Base-by-base conservation (phyloP, 306 rosid species). In the Glycine tomentella region DNA sequence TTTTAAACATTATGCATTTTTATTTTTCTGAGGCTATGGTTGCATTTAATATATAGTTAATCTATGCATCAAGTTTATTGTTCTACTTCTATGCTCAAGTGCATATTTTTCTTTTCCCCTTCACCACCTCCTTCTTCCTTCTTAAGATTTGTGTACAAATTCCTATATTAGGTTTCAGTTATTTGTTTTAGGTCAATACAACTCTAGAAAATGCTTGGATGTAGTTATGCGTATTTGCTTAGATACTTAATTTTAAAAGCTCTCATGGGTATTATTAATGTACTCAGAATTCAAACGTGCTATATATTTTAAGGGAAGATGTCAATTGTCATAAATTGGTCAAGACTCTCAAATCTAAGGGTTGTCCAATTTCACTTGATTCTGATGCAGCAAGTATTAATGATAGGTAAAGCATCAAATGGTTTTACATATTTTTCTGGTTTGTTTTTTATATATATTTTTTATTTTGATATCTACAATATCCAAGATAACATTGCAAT, bases 241-340 rank as follows among this genome's bases (percentile, higher is more conserved):
- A 64, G 50, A 38, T 65, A 16, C 46, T 7, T 33, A 10, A n/a
- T 44, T 66, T 76, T 61, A n/a, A 81, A 70, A 38, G 53, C 80
- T 50, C 56, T 70, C 69, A 70, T 79, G 53, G 59, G 58, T 69
- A 31, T 52, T 49, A 53, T 53, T 77, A 34, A 66, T 79, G 33
- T 16, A 48, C 68, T 45, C 83, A 59, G 34, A 88, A 61, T 31
- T 80, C 86, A 69, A 81, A 89, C 49, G 78, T 87, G 84, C 87
- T 90, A 52, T 86, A 61, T 82, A 74, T 90, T 61, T 75, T 87
- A 13, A 85, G 87, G 86, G 85, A 86, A 68, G 90, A 82, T 67
- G 55, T 80, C 57, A 87, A 85, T 69, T 17, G 78, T 71, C 56
- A 50, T 49, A 72, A 86, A 56, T 68, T 92, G 83, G 86, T 72